Evolutionary conservation across 208 protist genomes (phyloP), one percentile per base, ranked within the genome.

Genomic region (Naegleria fowleri): DNA sequence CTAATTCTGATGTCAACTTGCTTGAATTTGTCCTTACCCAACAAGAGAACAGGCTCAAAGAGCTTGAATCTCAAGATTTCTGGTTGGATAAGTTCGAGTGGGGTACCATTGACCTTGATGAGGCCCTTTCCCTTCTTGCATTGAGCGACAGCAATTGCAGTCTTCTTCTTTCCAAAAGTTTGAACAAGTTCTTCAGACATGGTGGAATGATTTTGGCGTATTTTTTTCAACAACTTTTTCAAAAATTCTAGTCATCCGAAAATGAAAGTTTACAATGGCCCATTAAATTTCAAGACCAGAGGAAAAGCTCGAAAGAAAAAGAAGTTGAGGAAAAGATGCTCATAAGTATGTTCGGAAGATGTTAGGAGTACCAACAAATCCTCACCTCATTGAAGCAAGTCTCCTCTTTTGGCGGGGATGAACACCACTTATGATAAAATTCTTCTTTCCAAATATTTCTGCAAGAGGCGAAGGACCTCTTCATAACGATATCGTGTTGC

Each of bases 101-200:
- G 99, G 83, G 95, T 93, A 92, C 99, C 98, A 93, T 99, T 99
- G 86, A 99, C 96, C 92, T 97, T 97, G 93, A 99, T 98, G 90
- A 99, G 96, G 93, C 99, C 99, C 92, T 97, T 97, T 89, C 98
- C 98, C 91, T 96, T 94, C 91, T 97, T 99, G 93, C 96, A 96
- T 91, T 98, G 98, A 48, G 98, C 98, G 83, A 99, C 98, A 83
- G 99, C 99, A 90, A 99, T 98, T 75, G 99, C 98, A 52, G 96
- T 99, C 97, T 99, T 99, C 98, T 99, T 79, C 29, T 36, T 79
- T 36, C 67, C 67, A 33, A 79, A 79, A n/a, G 67, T 79, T 79
- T 79, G 67, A 2, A 79, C 67, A 13, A 79, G 29, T 79, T 79
- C 67, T 29, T 15, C 55, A 36, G 67, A 79, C 67, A 79, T 79